Evolutionary conservation across 169 alveolate genomes (phyloP), one percentile per base, ranked within the genome.

Genomic region (Cryptosporidium meleagridis): DNA sequence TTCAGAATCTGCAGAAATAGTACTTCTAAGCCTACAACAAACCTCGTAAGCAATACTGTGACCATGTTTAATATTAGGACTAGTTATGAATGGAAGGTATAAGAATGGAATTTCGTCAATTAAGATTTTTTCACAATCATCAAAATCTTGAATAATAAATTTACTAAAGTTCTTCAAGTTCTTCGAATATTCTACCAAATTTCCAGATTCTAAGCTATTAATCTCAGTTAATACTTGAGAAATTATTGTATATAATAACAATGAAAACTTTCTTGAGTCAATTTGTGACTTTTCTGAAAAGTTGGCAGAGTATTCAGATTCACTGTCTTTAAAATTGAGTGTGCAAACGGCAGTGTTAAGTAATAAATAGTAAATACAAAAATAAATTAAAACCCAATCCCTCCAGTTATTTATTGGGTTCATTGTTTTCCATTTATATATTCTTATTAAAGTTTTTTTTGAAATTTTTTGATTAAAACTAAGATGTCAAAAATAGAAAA

Each of bases 41-140:
- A 80, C 41, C 21, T 80, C 89, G 35, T 80, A 80, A 14, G 89
- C 89, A 14, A 80, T 58, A 80, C 35, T 80, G 21, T 59, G 75
- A 5, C 52, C 67, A 21, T 7, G 29, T 0, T 39, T 9, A 48
- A 41, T 26, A 4, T 62, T 41, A 37, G 89, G 59, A 33, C 41
- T 39, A 29, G 65, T 44, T 18, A 61, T 62, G 35, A 58, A 80
- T 26, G 89, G 89, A 9, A 41, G 8, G 12, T n/a, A 44, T 37
- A 59, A n/a, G 14, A 3, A 14, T 29, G 70, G 70, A 16, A 53
- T 52, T 37, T 33, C 53, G 2, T 55, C 71, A 41, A 35, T 41
- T 23, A 80, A n/a, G n/a, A 14, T 29, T 45, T 80, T 35, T 1
- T 80, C 89, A 48, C 89, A 80, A 18, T 21, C 6, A 51, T 80